Evolutionary conservation across 2,329 filamentous ascomycete genomes (phyloP).

Genomic region (Penicillium hesseltinei): DNA sequence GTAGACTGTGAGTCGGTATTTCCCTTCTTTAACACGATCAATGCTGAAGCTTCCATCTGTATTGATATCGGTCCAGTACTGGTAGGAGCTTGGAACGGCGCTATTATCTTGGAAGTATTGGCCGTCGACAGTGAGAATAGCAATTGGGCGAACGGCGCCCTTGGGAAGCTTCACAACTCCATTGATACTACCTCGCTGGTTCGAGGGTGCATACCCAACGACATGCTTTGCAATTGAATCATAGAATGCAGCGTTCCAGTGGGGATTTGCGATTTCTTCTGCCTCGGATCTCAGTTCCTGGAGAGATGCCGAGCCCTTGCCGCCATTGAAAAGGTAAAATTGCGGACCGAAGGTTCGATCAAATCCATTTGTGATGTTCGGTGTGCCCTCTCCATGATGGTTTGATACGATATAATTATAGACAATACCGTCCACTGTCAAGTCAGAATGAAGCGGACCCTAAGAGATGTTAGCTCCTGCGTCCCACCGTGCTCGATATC

Average conservation of each 20-base stretch:
- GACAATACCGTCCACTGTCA: constrained; percentile 63
- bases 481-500: not conserved
- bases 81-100: constrained; percentile 54
- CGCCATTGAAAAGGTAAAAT: constrained; percentile 63
- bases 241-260: constrained; percentile 62
- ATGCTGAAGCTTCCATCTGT: constrained; percentile 52
- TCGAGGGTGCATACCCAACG: constrained; percentile 57
- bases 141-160: constrained; percentile 53
- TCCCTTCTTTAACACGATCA: constrained; percentile 55
- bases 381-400: constrained; percentile 62
- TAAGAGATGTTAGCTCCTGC: constrained; percentile 9
- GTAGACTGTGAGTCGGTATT: constrained; percentile 62
- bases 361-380: constrained; percentile 64
- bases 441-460: constrained; percentile 61
- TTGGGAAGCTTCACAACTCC: constrained; percentile 53
- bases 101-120: constrained; percentile 61
- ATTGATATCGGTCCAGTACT: constrained; percentile 61
- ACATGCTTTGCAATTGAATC: constrained; percentile 61
- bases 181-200: constrained; percentile 51
- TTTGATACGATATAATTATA: constrained; percentile 66
- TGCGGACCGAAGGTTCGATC: constrained; percentile 65
- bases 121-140: constrained; percentile 54
- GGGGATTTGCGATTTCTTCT: constrained; percentile 48
- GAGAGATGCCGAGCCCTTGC: constrained; percentile 47
- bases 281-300: constrained; percentile 56